Conservation (phyloP, 2,329 filamentous ascomycete species). For the Thielaviopsis euricoi region DNA sequence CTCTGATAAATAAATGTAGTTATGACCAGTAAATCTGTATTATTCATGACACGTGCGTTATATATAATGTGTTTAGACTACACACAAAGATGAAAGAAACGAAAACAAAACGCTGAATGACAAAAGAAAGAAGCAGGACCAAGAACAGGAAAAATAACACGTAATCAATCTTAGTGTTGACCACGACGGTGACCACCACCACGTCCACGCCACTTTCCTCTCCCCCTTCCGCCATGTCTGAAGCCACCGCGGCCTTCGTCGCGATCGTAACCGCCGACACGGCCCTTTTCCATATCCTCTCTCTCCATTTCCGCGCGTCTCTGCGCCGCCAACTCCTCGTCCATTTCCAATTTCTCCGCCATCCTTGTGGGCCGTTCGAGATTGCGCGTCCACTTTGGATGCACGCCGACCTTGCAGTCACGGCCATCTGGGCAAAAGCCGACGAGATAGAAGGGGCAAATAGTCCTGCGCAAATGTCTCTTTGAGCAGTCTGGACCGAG, state of each 20-base stretch:
- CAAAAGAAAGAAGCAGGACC: too few species aligned
- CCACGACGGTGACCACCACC: conserved; percentile 21
- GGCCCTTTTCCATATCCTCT: conserved; percentile 4
- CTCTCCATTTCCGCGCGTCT: conserved; percentile 18
- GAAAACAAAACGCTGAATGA: neutral
- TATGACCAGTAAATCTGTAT: neutral
- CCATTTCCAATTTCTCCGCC: conserved; percentile 42
- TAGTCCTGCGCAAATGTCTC: conserved; percentile 65
- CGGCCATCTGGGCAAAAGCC: conserved; percentile 82
- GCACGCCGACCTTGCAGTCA: conserved; percentile 62
- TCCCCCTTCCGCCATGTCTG: conserved; percentile 19
- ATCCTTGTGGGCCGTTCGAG: conserved; percentile 61
- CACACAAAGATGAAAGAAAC: neutral
- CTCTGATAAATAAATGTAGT: neutral
- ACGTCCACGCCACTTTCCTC: conserved; percentile 24
- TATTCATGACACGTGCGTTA: neutral
- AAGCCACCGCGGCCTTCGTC: conserved; percentile 17
- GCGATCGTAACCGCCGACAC: conserved; percentile 20
- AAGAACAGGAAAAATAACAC: neutral
- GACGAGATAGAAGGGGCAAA: conserved; percentile 76
- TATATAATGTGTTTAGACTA: neutral
- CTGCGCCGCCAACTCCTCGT: conserved; percentile 22
- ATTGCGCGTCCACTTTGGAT: conserved; percentile 66
- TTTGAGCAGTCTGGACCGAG: conserved; percentile 76
- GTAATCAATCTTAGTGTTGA: conserved; percentile 16